Base-by-base conservation (phyloP, 1,284 basidiomycete genomes). In the Phellopilus nigrolimitatus region DNA sequence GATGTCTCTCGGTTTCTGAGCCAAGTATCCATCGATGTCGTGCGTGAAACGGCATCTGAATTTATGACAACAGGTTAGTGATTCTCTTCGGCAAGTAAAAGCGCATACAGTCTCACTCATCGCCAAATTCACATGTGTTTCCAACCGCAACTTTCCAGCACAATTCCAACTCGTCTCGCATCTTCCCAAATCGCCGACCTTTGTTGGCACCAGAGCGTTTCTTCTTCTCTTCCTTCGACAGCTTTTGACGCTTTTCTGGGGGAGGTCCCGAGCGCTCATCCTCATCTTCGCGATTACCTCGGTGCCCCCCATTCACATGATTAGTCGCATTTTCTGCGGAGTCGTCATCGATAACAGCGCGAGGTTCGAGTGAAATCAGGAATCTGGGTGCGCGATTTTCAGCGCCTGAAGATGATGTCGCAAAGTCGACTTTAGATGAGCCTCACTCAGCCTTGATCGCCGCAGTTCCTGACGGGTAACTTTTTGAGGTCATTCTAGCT, bases 41-140 rank as follows among this genome's bases (percentile, higher is more conserved):
- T 98, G 95, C 2, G 80, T 84, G 62, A 81, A 88, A 30, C 84
- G 80, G 63, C 95, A 97, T 51, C 86, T 90, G 15, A 51, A 88
- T 90, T 72, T 21, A 27, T 37, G 37, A 12, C 37, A n/a, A 49
- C 15, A 21, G 2, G 19, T 36, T 19, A 7, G 30, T 31, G 28
- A 48, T 47, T 21, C 22, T 37, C 15, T 25, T 22, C 15, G 9
- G 30, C 31, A 42, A 17, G 85, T 85, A 43, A 31, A 42, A 43
- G 27, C 28, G 28, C 39, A 50, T 28, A 49, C 19, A 37, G 6
- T 74, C 80, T 58, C 60, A 87, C 83, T 78, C 72, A 50, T 72
- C 63, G 13, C 82, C 84, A 58, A 79, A 76, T 55, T 85, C 80
- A 62, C 90, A 91, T 5, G 71, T 59, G 30, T 71, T 67, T 3